Percentiles rank a stretch among this genome's conserved stretches.
phyloP scores from a whole-genome alignment of 306 rosid genomes.

The Ormosia semicastrata region DNA sequence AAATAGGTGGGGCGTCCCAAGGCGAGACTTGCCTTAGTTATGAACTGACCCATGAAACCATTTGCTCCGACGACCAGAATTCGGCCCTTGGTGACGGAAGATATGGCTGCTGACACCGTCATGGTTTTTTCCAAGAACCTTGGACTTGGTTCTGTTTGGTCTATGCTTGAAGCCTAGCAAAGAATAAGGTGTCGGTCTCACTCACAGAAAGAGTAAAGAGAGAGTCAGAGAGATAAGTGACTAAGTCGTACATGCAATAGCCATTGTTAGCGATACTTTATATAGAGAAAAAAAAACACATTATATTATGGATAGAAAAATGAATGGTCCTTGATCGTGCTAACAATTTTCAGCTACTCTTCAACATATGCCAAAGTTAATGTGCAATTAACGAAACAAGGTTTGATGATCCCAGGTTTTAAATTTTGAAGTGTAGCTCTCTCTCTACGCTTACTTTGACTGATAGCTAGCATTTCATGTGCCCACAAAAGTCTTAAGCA shows the following conservation, averaged over 20 bases:
- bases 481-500: too few species aligned
- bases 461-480: not conserved
- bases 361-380: not conserved
- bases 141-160: not conserved
- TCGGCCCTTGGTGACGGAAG: conserved; percentile 15
- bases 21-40: conserved; percentile 56
- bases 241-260: not conserved
- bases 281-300: not conserved
- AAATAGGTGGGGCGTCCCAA: conserved; percentile 42
- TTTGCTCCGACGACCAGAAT: conserved; percentile 54
- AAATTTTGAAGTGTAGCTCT: conserved; percentile 27
- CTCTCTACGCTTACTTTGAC: conserved; percentile 20
- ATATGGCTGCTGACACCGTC: conserved; percentile 35
- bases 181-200: not conserved
- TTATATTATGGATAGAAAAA: not conserved
- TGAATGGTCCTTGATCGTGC: not conserved
- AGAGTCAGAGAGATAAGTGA: not conserved
- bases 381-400: not conserved
- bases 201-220: not conserved
- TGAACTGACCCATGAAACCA: conserved; percentile 65
- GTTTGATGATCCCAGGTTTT: not conserved
- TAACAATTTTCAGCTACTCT: conserved; percentile 3
- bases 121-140: not conserved
- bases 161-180: not conserved
- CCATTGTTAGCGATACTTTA: not conserved